A percentile compares a stretch with the other conserved stretches of the same genome.
These are phyloP conservation scores for Schoenoplectus tabernaemontani DNA, from an alignment of 202 grass and related monocot species.

Conservation along the genomic window DNA sequence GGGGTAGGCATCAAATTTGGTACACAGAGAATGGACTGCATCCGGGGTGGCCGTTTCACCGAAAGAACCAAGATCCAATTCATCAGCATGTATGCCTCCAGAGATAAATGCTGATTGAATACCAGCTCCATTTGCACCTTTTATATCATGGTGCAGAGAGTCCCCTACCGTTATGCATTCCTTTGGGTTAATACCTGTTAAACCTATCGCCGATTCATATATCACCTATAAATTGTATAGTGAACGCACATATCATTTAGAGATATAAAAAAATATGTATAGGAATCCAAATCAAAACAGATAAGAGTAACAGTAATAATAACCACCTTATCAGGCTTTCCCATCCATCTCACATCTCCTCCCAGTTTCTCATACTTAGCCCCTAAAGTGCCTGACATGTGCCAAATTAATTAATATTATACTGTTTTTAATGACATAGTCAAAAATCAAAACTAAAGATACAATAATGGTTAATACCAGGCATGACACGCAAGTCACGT, in stretches of 20 bases:
- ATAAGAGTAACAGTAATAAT: neutral
- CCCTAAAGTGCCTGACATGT: constrained; percentile 62
- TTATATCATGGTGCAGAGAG: constrained; percentile 83
- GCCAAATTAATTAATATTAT: neutral
- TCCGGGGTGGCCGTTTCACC: constrained; percentile 40
- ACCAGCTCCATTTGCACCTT: constrained; percentile 54
- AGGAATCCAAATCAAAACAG: neutral
- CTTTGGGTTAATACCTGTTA: constrained; percentile 41
- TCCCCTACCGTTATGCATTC: constrained; percentile 81
- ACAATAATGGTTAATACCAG: constrained; percentile 39
- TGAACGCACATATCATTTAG: neutral
- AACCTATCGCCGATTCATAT: constrained; percentile 60
- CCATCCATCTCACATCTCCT: constrained; percentile 94
- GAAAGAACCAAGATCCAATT: constrained; percentile 55
- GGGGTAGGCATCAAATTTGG: constrained; percentile 51
- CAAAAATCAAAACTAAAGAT: neutral
- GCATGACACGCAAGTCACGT: constrained; percentile 72
- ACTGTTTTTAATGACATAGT: neutral
- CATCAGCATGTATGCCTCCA: constrained; percentile 59
- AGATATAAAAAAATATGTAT: neutral
- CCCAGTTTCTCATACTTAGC: constrained; percentile 85
- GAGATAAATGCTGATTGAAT: constrained; percentile 67
- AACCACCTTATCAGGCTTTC: constrained; percentile 76
- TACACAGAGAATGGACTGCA: constrained; percentile 36
- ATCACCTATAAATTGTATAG: constrained; percentile 53